Base-by-base conservation (phyloP, 2,329 filamentous ascomycete genomes). In the Coleophoma cylindrospora region DNA sequence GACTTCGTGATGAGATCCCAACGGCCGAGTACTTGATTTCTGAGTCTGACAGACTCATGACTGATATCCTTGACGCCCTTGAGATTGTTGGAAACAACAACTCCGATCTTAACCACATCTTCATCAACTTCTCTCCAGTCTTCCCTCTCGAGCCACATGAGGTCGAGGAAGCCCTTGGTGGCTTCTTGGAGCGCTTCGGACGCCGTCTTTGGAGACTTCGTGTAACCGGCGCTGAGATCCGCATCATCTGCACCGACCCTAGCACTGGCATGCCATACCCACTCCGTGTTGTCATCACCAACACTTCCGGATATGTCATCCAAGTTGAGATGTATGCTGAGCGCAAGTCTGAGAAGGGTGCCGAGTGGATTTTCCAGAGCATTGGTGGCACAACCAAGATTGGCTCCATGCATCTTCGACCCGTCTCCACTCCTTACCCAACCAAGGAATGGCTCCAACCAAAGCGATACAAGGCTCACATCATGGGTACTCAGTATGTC, bases 41-140 rank as follows among this genome's bases (percentile, higher is more conserved):
- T 1, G 94, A 99, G 75, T 91, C 92, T 37, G 92, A 99, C 66
- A 86, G 94, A 56, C 79, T 97, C 61, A 91, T 99, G 81, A 97
- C 90, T 68, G 94, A 99, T 67, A 97, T 99, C 64, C 83, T 97
- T 47, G 94, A 99, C 66, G 94, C 94, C 41, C 78, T 99, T 51
- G 94, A 99, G 78, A 96, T 99, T 62, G 95, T 96, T 66, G 94
- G 94, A 66, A 96, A 96, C 79, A 97, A 96, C 76, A 95, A 95
- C 75, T 96, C 94, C 47, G 94, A 99, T 77, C 80, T 99, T 66
- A 99, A 99, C 79, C 94, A 99, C 75, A 94, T 99, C 79, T 99
- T 99, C 77, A 94, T 99, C 79, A 97, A 99, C 81, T 99, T 99
- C 76, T 94, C 90, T 0, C 90, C 91, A 10, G 89, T 96, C 52